Base-by-base conservation (phyloP, 2,329 filamentous ascomycete genomes). In the Macrophomina pseudophaseolina region DNA sequence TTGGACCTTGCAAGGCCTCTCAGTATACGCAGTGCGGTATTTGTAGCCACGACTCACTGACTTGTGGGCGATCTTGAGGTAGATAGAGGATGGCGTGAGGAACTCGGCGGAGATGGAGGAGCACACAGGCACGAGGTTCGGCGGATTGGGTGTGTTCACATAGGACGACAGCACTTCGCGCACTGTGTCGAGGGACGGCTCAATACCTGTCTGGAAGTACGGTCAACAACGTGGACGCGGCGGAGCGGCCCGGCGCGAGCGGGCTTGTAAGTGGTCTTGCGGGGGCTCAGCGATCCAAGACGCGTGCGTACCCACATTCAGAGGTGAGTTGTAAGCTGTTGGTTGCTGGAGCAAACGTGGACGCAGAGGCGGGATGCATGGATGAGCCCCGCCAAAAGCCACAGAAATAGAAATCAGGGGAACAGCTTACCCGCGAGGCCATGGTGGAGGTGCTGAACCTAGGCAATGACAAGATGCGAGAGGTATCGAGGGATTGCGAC, bases 11-110 rank as follows among this genome's bases (percentile, higher is more conserved):
- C 30, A 32, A n/a, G 14, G 16, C 44, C 53, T 70, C 53, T 71
- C 63, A 72, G 62, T 56, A 52, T 48, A 33, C 14, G 11, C 38
- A 14, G 32, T 8, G 56, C 38, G 72, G 12, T 11, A 8, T 23
- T 14, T 40, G 35, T 32, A 42, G 48, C 49, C 14, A n/a, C 40
- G 52, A 53, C 56, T 66, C 65, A 84, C 84, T 81, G 80, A 91
- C 84, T 90, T 89, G 69, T 89, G 86, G 42, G 92, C 90, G 72
- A 97, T 86, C 81, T 97, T 98, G 71, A 99, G 86, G 80, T 98
- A 99, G 72, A 96, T 94, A 69, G 92, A 88, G n/a, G 93, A 94
- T 3, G 95, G 95, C 1, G 94, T 99, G 78, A 98, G 86, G 71
- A 98, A 90, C 79, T 97, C 94, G 72, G 94, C 94, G 5, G 93